Evolutionary conservation across 257 asterid species (phyloP).

Genomic region (Petunia secreta): DNA sequence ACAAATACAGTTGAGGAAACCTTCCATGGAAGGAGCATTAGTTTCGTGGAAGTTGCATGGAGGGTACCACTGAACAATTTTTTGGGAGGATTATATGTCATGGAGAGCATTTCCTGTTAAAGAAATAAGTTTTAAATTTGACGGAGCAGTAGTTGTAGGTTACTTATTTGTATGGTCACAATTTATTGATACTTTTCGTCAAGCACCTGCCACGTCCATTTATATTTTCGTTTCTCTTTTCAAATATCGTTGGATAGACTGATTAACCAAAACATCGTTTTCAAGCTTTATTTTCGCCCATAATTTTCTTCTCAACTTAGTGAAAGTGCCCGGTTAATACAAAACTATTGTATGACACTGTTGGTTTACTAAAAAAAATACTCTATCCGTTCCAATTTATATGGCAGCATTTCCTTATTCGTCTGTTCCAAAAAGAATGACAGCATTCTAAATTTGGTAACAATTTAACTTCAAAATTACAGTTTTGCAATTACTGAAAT

Average conservation of each 20-base stretch:
- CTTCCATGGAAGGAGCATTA: conserved; percentile 9
- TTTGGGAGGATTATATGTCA: not conserved
- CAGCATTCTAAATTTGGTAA: too few relatives aligned
- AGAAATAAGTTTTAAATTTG: not conserved
- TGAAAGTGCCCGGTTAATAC: conserved; percentile 15
- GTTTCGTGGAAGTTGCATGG: conserved; percentile 59
- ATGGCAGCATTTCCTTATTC: too few relatives aligned
- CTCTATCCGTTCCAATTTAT: too few relatives aligned
- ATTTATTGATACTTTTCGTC: not conserved
- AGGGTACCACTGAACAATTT: conserved; percentile 24
- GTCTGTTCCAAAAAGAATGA: too few relatives aligned
- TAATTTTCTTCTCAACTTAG: not conserved
- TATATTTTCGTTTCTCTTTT: too few relatives aligned
- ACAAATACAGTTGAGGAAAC: conserved; percentile 26
- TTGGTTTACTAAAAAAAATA: not conserved
- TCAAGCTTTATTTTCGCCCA: too few relatives aligned
- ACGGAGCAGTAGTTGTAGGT: not conserved
- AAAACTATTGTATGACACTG: not conserved
- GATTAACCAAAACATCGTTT: not conserved
- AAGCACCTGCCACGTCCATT: too few relatives aligned
- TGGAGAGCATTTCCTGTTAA: conserved; percentile 22
- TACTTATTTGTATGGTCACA: not conserved
- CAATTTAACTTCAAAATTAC: too few relatives aligned
- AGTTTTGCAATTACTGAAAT: too few relatives aligned
- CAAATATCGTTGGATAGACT: not conserved